Evolutionary conservation across 495 filamentous ascomycete genomes (phyloP).

Genomic region (Tuber calosporum): DNA sequence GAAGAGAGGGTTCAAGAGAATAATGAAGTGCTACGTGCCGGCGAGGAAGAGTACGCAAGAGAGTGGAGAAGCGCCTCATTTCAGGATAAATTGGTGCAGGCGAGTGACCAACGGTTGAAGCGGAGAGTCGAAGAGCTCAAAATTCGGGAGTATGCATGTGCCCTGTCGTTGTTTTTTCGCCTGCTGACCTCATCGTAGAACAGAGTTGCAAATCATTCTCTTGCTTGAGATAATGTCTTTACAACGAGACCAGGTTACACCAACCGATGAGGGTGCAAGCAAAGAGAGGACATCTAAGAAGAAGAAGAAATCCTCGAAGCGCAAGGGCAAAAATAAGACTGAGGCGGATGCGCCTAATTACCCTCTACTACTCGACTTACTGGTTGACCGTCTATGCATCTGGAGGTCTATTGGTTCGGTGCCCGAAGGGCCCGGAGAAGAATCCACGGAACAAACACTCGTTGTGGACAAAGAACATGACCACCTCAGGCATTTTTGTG

Average conservation of each 20-base stretch:
- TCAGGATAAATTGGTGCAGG: conserved; percentile 34
- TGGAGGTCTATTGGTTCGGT: conserved; percentile 79
- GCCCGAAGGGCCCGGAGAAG: conserved; percentile 50
- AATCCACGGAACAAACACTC: conserved; percentile 41
- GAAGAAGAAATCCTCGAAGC: conserved; percentile 34
- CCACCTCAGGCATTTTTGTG: conserved; percentile 69
- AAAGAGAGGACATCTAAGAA: conserved; percentile 43
- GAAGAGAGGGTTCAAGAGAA: conserved; percentile 54
- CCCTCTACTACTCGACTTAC: conserved; percentile 64
- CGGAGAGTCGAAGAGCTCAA: conserved; percentile 39
- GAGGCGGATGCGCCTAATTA: conserved; percentile 51
- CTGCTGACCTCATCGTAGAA: conserved; percentile 46
- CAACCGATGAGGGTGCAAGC: conserved; percentile 42
- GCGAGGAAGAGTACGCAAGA: conserved; percentile 64
- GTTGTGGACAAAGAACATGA: conserved; percentile 47
- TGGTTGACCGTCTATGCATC: conserved; percentile 86
- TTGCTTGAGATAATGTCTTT: conserved; percentile 81
- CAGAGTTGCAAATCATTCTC: conserved; percentile 82
- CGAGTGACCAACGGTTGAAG: conserved; percentile 33
- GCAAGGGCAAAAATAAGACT: conserved; percentile 42
- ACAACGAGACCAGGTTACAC: conserved; percentile 46
- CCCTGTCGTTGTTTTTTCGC: background rate
- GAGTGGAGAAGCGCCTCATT: conserved; percentile 64
- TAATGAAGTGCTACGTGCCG: conserved; percentile 24
- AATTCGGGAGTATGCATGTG: conserved; percentile 42